These are phyloP conservation scores for Cicer yamashitae DNA, from an alignment of 306 rosid genomes.

Conservation along the genomic window DNA sequence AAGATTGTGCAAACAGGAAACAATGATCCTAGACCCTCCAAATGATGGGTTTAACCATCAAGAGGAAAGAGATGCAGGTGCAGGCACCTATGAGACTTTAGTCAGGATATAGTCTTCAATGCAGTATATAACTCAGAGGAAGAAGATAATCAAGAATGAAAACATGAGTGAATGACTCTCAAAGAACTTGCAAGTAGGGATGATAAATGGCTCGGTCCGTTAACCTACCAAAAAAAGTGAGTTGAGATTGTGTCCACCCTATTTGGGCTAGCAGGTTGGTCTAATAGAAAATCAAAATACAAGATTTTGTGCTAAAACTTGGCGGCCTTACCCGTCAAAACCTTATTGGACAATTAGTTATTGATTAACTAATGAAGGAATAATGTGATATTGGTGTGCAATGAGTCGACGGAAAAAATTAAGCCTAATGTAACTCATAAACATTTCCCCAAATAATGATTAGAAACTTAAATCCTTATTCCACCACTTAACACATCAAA, in stretches of 20 bases:
- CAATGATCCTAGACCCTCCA: background rate
- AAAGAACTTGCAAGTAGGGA: background rate
- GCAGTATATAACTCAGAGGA: too few species aligned
- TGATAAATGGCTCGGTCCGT: background rate
- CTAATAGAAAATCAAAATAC: too few species aligned
- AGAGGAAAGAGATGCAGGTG: background rate
- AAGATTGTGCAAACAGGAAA: background rate
- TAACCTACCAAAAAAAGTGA: too few species aligned
- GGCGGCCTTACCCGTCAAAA: too few species aligned
- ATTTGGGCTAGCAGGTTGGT: too few species aligned
- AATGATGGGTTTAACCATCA: background rate
- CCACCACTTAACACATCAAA: slow-evolving; percentile 39
- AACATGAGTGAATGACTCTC: background rate
- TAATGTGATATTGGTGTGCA: slow-evolving; percentile 20
- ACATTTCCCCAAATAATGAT: slow-evolving; percentile 18
- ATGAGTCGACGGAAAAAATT: background rate
- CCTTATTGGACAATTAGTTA: slow-evolving; percentile 28
- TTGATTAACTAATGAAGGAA: slow-evolving; percentile 37
- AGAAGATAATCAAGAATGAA: background rate
- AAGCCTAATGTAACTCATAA: slow-evolving; percentile 12
- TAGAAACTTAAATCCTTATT: slow-evolving; percentile 39
- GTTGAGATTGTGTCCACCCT: too few species aligned
- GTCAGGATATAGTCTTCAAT: background rate
- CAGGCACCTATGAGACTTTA: background rate
- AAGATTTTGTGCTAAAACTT: too few species aligned